Conservation (phyloP, 768 basidiomycete genomes). For the Pulveroboletus sp. region DNA sequence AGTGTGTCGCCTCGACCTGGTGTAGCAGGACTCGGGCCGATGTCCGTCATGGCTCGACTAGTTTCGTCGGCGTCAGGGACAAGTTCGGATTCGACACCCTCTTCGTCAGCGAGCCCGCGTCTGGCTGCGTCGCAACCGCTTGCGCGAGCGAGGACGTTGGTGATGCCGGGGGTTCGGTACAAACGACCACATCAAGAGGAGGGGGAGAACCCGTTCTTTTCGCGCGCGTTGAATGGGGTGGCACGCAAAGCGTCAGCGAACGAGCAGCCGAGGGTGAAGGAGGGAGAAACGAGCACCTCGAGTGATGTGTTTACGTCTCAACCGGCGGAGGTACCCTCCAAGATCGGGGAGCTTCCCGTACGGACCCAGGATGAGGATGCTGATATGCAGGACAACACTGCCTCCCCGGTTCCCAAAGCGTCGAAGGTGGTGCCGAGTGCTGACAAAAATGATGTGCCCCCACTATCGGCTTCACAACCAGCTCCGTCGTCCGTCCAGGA, state of each 20-base stretch:
- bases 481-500: neutral
- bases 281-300: neutral
- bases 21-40: neutral
- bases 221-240: slow-evolving; percentile 15
- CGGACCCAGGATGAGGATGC: neutral
- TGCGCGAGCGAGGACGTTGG: neutral
- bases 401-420: neutral
- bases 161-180: slow-evolving; percentile 22
- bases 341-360: too few species aligned
- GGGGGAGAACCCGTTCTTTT: slow-evolving; percentile 23
- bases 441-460: neutral
- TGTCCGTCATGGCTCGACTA: neutral
- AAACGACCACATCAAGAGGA: slow-evolving; percentile 11
- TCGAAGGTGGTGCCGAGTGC: neutral
- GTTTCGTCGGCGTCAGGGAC: neutral
- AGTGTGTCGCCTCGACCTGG: neutral
- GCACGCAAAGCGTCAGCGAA: neutral
- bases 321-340: neutral
- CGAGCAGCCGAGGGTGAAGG: neutral
- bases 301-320: neutral
- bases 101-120: neutral
- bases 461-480: neutral
- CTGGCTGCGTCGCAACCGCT: slow-evolving; percentile 1
- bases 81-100: neutral
- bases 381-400: slow-evolving; percentile 7